These are phyloP conservation scores for Xylaria digitata DNA, from an alignment of 2,329 filamentous ascomycete species.

Conservation along the genomic window DNA sequence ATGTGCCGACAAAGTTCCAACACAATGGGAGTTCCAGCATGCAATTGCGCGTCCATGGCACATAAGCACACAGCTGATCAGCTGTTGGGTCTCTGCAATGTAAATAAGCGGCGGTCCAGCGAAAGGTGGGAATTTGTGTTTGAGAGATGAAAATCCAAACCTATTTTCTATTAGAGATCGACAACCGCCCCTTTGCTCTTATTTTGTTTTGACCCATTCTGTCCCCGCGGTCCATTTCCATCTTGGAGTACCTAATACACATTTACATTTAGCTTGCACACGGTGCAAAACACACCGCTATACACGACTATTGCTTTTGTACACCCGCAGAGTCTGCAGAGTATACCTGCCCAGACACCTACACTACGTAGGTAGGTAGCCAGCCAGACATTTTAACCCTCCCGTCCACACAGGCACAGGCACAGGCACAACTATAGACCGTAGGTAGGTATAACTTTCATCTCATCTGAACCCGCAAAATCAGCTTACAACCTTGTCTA, in stretches of 20 bases:
- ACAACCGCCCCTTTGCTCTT: slow-evolving; percentile 13
- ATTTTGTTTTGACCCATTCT: slow-evolving; percentile 25
- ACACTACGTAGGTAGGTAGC: too few relatives aligned
- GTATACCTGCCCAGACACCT: too few relatives aligned
- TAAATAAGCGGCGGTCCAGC: slow-evolving; percentile 14
- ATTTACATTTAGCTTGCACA: not conserved
- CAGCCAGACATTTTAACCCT: too few relatives aligned
- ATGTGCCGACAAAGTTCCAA: slow-evolving; percentile 45
- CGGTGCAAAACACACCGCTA: slow-evolving; percentile 9
- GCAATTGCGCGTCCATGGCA: slow-evolving; percentile 36
- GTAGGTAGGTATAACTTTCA: not conserved
- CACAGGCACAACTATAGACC: too few relatives aligned
- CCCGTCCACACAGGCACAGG: too few relatives aligned
- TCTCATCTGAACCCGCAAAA: slow-evolving; percentile 1
- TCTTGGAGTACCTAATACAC: not conserved
- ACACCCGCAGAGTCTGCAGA: too few relatives aligned
- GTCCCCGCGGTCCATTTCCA: slow-evolving; percentile 5
- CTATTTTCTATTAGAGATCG: slow-evolving; percentile 30
- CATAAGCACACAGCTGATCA: slow-evolving; percentile 27
- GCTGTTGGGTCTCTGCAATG: slow-evolving; percentile 8
- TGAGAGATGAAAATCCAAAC: slow-evolving; percentile 34
- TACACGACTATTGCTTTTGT: too few relatives aligned
- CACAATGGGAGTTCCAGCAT: slow-evolving; percentile 41
- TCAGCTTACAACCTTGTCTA: slow-evolving; percentile 6
- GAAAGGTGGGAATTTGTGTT: slow-evolving; percentile 29